Conservation (phyloP, 228 moss, liverwort and hornwort species). For the Sphagnum magellanicum region DNA sequence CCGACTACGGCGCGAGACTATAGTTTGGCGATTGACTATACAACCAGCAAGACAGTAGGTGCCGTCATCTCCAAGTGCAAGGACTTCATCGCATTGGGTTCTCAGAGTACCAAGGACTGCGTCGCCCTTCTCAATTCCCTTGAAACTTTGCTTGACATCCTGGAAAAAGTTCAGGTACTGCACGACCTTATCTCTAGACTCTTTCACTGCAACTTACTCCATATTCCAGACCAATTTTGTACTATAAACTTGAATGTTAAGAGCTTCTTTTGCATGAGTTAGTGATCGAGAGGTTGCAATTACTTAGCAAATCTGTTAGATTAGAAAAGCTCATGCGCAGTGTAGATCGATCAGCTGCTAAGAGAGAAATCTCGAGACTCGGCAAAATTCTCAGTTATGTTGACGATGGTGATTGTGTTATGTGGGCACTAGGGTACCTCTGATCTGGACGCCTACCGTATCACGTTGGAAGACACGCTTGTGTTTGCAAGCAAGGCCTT, state of each 20-base stretch:
- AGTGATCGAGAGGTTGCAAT: no score
- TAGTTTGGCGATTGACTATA: slow-evolving; percentile 27
- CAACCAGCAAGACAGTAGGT: slow-evolving; percentile 14
- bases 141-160: slow-evolving; percentile 13
- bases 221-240: no score
- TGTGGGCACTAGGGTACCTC: slow-evolving; percentile 10
- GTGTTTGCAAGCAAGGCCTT: slow-evolving; percentile 20
- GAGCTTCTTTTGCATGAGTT: no score
- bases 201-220: no score
- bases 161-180: slow-evolving; percentile 16
- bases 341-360: no score
- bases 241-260: no score
- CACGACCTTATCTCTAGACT: background rate
- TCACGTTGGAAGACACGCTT: slow-evolving; percentile 13
- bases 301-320: no score
- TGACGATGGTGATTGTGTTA: no score
- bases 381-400: no score
- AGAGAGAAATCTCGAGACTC: no score
- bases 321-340: no score
- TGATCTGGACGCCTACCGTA: slow-evolving; percentile 15
- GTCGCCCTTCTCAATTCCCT: slow-evolving; percentile 11
- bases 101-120: slow-evolving; percentile 14
- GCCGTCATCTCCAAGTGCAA: slow-evolving; percentile 26
- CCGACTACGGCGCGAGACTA: slow-evolving; percentile 13
- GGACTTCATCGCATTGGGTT: slow-evolving; percentile 11